These are phyloP conservation scores for Eleusine coracana DNA, from an alignment of 176 grass and related monocot genomes.

Conservation along the genomic window DNA sequence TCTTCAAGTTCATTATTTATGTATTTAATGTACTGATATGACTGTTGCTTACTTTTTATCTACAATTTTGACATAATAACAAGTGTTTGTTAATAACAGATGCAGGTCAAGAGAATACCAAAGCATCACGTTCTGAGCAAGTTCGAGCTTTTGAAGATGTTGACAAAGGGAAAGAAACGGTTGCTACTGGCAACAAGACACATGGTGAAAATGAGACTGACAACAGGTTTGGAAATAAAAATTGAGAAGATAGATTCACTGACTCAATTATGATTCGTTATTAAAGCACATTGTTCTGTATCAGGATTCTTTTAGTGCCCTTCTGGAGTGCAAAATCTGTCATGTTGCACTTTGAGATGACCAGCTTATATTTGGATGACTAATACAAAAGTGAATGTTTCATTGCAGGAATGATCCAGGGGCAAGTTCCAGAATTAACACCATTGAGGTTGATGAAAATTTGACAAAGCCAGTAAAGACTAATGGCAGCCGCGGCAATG, in stretches of 20 bases:
- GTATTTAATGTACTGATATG: slow-evolving; percentile 27
- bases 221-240: slow-evolving; percentile 46
- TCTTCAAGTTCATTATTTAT: slow-evolving; percentile 18
- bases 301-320: slow-evolving; percentile 7
- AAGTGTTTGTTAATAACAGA: slow-evolving; percentile 32
- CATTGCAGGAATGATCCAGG: slow-evolving; percentile 40
- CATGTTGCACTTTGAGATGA: slow-evolving; percentile 15
- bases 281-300: slow-evolving; percentile 6
- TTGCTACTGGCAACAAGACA: slow-evolving; percentile 5
- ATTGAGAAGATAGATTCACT: slow-evolving; percentile 48
- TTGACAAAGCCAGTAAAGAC: slow-evolving; percentile 9
- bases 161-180: slow-evolving; percentile 40
- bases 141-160: slow-evolving; percentile 20
- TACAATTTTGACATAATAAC: slow-evolving; percentile 28
- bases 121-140: slow-evolving; percentile 33
- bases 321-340: slow-evolving; percentile 2
- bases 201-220: slow-evolving; percentile 36
- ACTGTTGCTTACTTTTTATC: background rate
- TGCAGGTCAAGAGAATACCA: slow-evolving; percentile 37
- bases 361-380: slow-evolving; percentile 3
- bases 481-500: slow-evolving; percentile 30
- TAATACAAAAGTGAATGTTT: slow-evolving; percentile 10
- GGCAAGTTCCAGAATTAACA: slow-evolving; percentile 33
- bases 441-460: slow-evolving; percentile 26
- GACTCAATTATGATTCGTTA: slow-evolving; percentile 38